Base-by-base conservation (phyloP, 148 eudicot species). In the Vaccinium macrocarpon region DNA sequence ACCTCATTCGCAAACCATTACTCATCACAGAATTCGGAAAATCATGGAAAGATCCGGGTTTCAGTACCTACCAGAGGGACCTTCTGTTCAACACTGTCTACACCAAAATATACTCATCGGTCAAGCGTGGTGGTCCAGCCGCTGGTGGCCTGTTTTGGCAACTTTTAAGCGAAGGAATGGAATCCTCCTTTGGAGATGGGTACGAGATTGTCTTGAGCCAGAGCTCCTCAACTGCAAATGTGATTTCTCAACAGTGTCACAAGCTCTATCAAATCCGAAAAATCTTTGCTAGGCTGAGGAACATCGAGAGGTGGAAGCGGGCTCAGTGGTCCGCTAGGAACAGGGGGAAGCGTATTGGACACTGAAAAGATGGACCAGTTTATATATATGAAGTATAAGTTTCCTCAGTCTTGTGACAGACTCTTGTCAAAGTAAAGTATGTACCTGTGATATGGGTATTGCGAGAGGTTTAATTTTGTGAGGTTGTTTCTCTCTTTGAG, bases 131-230 rank as follows among this genome's bases (percentile, higher is more conserved):
- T 21, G 99, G 98, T 1, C 87, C 98, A 2, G 93, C 93, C 10
- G 92, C 87, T 0, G 98, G 98, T 19, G 99, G 92, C 5, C 80
- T 97, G 85, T 95, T 95, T 88, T 97, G 99, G 99, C 98, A 95
- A 85, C 96, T 97, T 25, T 56, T 93, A 50, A 85, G 93, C 18
- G 86, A 90, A 82, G 98, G 96, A 1, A 87, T 90, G 88, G 94
- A 93, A 13, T 68, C 73, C 12, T 86, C 92, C 0, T 94, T 86
- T 25, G 76, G 93, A 56, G 99, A 97, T 71, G 98, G 95, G 38
- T 95, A 94, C 19, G 92, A 92, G 38, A 84, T 97, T 21, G 83
- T 93, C 78, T 87, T 97, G 12, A 89, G 91, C 57, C 85, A 90
- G 79, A 86, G 84, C 72, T 79, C 92, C 51, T 93, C 98, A 0